Conservation (phyloP, 306 rosid species). For the Echinosophora koreensis region DNA sequence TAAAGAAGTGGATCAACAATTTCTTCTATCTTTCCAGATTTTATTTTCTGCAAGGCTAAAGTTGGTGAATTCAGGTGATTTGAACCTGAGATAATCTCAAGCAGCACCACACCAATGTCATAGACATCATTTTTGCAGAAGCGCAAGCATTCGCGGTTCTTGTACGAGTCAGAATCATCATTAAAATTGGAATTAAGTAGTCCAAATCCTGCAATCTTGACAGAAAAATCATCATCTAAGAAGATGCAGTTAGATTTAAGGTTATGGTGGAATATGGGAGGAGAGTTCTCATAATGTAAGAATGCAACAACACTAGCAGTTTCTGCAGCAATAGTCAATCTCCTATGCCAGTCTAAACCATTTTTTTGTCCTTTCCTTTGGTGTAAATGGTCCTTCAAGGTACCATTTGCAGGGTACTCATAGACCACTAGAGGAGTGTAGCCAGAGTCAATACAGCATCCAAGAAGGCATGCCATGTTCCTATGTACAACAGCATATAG, state of each 20-base stretch:
- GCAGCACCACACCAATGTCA: slow-evolving; percentile 79
- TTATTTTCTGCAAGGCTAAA: slow-evolving; percentile 67
- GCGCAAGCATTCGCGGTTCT: slow-evolving; percentile 42
- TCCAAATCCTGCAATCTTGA: slow-evolving; percentile 77
- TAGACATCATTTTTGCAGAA: slow-evolving; percentile 75
- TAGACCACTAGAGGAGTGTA: slow-evolving; percentile 72
- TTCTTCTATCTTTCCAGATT: slow-evolving; percentile 82
- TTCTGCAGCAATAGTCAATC: slow-evolving; percentile 81
- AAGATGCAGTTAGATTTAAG: slow-evolving; percentile 73
- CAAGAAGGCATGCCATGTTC: slow-evolving; percentile 70
- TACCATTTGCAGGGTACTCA: slow-evolving; percentile 79
- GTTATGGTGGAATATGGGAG: slow-evolving; percentile 84
- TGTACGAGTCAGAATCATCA: slow-evolving; percentile 45
- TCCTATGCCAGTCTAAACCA: slow-evolving; percentile 77
- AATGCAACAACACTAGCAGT: slow-evolving; percentile 76
- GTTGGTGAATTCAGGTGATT: slow-evolving; percentile 66
- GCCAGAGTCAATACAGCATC: slow-evolving; percentile 79
- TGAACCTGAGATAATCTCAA: slow-evolving; percentile 85
- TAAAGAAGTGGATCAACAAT: slow-evolving; percentile 79
- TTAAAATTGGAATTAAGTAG: slow-evolving; percentile 47
- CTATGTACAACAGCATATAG: slow-evolving; percentile 65
- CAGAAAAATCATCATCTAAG: slow-evolving; percentile 67
- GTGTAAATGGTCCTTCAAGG: slow-evolving; percentile 76
- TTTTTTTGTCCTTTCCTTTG: slow-evolving; percentile 56
- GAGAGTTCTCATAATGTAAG: slow-evolving; percentile 73